Conservation (phyloP, 192 early-diverging fungal genomes). For the Backusella westeae region DNA sequence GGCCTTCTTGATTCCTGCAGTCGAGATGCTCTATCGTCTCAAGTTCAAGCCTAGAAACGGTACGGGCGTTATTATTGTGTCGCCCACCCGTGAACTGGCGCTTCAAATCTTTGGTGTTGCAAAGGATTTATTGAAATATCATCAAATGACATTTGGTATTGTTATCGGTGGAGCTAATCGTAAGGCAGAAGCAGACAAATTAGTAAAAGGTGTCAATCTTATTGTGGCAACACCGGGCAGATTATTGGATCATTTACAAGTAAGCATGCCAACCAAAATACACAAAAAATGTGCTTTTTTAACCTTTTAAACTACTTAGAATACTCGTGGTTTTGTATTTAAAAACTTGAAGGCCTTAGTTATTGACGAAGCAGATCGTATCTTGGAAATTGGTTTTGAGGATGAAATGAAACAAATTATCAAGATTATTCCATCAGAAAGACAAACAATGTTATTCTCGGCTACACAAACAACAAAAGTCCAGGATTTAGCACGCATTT, state of each 20-base stretch:
- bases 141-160: constrained; percentile 97
- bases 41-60: constrained; percentile 98
- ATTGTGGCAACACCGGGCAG: constrained; percentile 96
- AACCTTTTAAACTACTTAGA: constrained; percentile 39
- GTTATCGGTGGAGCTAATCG: constrained; percentile 98
- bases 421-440: constrained; percentile 87
- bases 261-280: constrained; percentile 7
- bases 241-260: constrained; percentile 96
- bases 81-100: constrained; percentile 98
- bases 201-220: constrained; percentile 95
- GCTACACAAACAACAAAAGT: constrained; percentile 99
- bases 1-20: constrained; percentile 95
- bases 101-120: constrained; percentile 99
- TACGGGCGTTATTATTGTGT: constrained; percentile 93
- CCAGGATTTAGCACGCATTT: constrained; percentile 95
- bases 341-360: constrained; percentile 93
- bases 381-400: constrained; percentile 97
- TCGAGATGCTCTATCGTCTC: constrained; percentile 84
- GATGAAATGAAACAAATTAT: constrained; percentile 98
- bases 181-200: constrained; percentile 94
- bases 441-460: constrained; percentile 98
- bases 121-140: constrained; percentile 91
- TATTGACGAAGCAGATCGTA: constrained; percentile 98
- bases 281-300: neutral
- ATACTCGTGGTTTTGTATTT: constrained; percentile 95